Percentiles rank a stretch among this genome's conserved stretches.
Conservation (phyloP, 2,329 filamentous ascomycete species). For the Diplodia seriata region DNA sequence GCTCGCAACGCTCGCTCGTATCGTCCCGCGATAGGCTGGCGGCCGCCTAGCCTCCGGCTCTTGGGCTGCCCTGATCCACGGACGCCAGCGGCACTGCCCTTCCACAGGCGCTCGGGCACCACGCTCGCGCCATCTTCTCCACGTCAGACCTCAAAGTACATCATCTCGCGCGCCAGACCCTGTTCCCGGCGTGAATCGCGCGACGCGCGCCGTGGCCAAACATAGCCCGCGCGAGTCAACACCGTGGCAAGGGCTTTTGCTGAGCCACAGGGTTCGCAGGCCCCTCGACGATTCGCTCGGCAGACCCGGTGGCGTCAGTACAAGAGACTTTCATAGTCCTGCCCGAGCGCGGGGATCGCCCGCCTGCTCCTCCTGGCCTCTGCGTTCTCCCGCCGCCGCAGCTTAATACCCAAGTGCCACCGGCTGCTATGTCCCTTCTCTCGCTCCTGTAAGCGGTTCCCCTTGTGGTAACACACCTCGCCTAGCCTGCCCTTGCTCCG, state of each 20-base stretch:
- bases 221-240: slow-evolving; percentile 32
- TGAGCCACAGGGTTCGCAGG: slow-evolving; percentile 32
- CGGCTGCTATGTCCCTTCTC: slow-evolving; percentile 21
- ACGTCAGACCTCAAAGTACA: slow-evolving; percentile 30
- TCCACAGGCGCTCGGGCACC: slow-evolving; percentile 11
- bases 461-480: slow-evolving; percentile 25
- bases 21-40: slow-evolving; percentile 23
- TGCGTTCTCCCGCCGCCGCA: background rate
- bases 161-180: slow-evolving; percentile 27
- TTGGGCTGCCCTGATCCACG: slow-evolving; percentile 29
- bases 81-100: slow-evolving; percentile 30
- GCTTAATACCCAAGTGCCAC: slow-evolving; percentile 24
- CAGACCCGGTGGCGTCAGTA: slow-evolving; percentile 32
- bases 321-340: slow-evolving; percentile 28
- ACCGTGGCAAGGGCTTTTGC: slow-evolving; percentile 27
- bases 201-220: slow-evolving; percentile 25
- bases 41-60: slow-evolving; percentile 16
- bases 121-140: slow-evolving; percentile 31
- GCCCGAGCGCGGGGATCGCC: slow-evolving; percentile 28
- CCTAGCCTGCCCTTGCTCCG: slow-evolving; percentile 25
- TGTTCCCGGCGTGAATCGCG: slow-evolving; percentile 32
- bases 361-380: slow-evolving; percentile 23
- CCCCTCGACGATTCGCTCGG: slow-evolving; percentile 30
- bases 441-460: slow-evolving; percentile 25
- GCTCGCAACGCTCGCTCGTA: too few species aligned